Evolutionary conservation across 1,284 basidiomycete genomes (phyloP).

Genomic region (Lentinus polychrous): DNA sequence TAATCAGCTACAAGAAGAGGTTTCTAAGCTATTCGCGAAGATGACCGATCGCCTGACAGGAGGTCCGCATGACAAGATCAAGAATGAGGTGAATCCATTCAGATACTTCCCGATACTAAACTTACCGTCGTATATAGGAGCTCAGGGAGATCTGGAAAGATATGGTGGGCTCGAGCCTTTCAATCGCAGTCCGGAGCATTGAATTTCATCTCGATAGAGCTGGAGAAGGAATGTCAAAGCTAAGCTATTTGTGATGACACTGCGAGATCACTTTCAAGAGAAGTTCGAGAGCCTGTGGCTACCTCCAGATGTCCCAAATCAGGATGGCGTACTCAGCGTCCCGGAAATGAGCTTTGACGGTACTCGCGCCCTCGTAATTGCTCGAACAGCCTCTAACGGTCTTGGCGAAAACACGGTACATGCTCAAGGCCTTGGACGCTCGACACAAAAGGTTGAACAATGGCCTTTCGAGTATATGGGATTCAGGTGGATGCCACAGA

Average conservation of each 20-base stretch:
- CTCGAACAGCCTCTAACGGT: no score
- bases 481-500: constrained; percentile 33
- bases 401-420: not conserved
- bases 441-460: constrained; percentile 14
- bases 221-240: constrained; percentile 31
- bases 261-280: constrained; percentile 28
- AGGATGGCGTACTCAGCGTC: no score
- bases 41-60: constrained; percentile 18
- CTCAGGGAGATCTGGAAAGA: constrained; percentile 21
- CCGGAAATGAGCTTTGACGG: no score
- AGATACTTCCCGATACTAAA: not conserved
- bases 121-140: not conserved
- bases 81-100: constrained; percentile 16
- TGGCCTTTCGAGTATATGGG: constrained; percentile 40
- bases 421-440: not conserved
- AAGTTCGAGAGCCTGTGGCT: constrained; percentile 2
- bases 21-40: constrained; percentile 9
- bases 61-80: constrained; percentile 23
- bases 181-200: not conserved
- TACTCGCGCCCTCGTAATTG: no score
- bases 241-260: constrained; percentile 27
- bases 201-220: constrained; percentile 13
- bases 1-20: constrained; percentile 18
- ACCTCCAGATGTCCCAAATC: no score
- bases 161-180: constrained; percentile 17